Evolutionary conservation across 23 red algal species (phyloP).

Genomic region (Gracilaria vermiculophylla): DNA sequence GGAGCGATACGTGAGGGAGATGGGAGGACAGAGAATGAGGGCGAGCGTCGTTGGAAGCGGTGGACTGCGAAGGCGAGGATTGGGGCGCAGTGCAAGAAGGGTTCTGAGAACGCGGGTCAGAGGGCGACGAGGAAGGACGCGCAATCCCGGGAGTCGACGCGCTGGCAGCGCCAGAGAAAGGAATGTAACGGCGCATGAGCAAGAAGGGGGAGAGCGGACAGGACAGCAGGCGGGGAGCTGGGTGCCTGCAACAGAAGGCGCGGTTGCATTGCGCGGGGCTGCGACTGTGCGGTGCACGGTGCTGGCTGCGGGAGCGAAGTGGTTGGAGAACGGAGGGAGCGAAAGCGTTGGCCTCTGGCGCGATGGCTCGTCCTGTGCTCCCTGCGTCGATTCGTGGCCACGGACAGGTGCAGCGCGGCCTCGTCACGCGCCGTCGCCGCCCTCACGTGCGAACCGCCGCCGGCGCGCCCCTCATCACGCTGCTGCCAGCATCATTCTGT

Average conservation of each 20-base stretch:
- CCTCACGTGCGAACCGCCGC: not conserved
- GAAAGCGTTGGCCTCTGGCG: no score
- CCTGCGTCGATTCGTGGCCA: no score
- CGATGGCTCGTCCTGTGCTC: no score
- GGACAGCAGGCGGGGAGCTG: not conserved
- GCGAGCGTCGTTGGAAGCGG: not conserved
- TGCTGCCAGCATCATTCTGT: not conserved
- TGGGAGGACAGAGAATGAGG: not conserved
- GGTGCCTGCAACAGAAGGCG: no score
- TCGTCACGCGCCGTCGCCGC: not conserved
- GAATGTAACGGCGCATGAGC: conserved; percentile 30
- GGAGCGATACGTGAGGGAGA: conserved; percentile 3
- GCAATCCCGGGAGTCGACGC: not conserved
- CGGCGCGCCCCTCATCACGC: not conserved
- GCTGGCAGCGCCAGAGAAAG: not conserved
- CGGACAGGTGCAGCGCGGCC: not conserved
- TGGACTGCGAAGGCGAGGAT: not conserved
- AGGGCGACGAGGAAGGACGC: not conserved
- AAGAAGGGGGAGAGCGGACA: not conserved
- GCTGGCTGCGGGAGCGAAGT: no score
- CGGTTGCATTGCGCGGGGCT: no score
- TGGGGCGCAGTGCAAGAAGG: not conserved
- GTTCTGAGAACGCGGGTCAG: not conserved
- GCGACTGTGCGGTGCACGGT: no score
- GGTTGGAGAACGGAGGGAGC: no score